Evolutionary conservation across 2,329 filamentous ascomycete species (phyloP).

Genomic region (Aspergillus sp.): DNA sequence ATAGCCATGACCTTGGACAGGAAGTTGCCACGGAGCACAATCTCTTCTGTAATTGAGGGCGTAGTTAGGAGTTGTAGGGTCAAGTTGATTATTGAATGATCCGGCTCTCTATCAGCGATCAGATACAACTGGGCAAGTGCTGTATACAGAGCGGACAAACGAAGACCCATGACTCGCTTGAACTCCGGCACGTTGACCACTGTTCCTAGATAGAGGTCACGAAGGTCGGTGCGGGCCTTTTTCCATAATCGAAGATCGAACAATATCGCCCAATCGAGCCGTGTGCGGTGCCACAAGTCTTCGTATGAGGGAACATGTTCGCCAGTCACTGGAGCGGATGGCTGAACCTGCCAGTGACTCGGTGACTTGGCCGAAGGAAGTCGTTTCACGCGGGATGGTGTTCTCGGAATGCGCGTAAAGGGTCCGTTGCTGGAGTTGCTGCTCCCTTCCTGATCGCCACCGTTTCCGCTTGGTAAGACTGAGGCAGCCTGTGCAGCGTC

Average conservation of each 20-base stretch:
- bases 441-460: slow-evolving; percentile 21
- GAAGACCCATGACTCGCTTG: slow-evolving; percentile 87
- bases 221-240: slow-evolving; percentile 84
- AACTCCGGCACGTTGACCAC: slow-evolving; percentile 95
- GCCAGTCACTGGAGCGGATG: slow-evolving; percentile 67
- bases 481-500: slow-evolving; percentile 14
- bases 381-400: slow-evolving; percentile 62
- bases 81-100: slow-evolving; percentile 97
- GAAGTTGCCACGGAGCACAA: slow-evolving; percentile 94
- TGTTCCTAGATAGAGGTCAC: slow-evolving; percentile 93
- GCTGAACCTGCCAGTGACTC: slow-evolving; percentile 84
- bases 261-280: slow-evolving; percentile 90
- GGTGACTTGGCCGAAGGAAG: slow-evolving; percentile 56
- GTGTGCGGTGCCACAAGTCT: slow-evolving; percentile 84
- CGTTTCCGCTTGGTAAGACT: slow-evolving; percentile 20
- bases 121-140: slow-evolving; percentile 91
- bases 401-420: slow-evolving; percentile 74
- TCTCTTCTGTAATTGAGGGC: slow-evolving; percentile 92
- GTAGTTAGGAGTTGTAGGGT: slow-evolving; percentile 97
- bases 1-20: slow-evolving; percentile 94
- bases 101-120: slow-evolving; percentile 92
- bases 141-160: slow-evolving; percentile 95
- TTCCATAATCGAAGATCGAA: slow-evolving; percentile 98
- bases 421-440: slow-evolving; percentile 24
- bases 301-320: slow-evolving; percentile 73